These are phyloP conservation scores for Saturnispora dispora DNA, from an alignment of 805 yeast genomes.

Conservation along the genomic window DNA sequence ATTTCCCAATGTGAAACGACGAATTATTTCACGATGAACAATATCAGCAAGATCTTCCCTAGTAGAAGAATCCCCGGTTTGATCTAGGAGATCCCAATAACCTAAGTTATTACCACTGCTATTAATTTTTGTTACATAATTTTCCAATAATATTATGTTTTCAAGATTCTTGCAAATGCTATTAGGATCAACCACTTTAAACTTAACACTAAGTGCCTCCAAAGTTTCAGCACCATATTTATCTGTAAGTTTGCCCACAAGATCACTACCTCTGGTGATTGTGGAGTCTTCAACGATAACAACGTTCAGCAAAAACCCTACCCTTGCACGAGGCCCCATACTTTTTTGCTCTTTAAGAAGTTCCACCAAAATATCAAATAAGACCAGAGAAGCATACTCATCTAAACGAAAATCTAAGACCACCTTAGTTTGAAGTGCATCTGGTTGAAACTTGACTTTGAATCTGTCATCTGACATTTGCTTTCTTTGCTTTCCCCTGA, in stretches of 20 bases:
- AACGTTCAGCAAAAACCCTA: conserved; percentile 56
- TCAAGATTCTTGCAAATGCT: conserved; percentile 30
- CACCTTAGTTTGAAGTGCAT: conserved; percentile 34
- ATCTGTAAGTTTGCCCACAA: conserved; percentile 7
- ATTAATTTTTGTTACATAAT: conserved; percentile 17
- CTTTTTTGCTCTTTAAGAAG: conserved; percentile 51
- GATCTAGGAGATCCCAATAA: conserved; percentile 28
- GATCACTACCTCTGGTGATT: neutral
- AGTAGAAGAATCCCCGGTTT: conserved; percentile 48
- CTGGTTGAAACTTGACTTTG: conserved; percentile 55
- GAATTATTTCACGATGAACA: conserved; percentile 39
- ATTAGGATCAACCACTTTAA: conserved; percentile 35
- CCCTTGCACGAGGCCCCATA: conserved; percentile 49
- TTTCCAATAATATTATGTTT: conserved; percentile 28
- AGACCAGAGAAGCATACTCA: conserved; percentile 58
- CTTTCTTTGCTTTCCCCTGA: conserved; percentile 73
- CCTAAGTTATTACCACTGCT: conserved; percentile 13
- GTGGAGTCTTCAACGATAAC: conserved; percentile 5
- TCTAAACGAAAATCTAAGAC: conserved; percentile 51
- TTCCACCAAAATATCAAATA: conserved; percentile 57
- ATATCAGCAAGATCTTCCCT: conserved; percentile 50
- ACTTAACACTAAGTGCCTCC: conserved; percentile 27
- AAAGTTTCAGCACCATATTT: conserved; percentile 14
- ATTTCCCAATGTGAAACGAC: conserved; percentile 36
- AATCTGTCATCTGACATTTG: conserved; percentile 64